Conservation (phyloP, 805 yeast genomes). For the Blastobotrys muscicola region DNA sequence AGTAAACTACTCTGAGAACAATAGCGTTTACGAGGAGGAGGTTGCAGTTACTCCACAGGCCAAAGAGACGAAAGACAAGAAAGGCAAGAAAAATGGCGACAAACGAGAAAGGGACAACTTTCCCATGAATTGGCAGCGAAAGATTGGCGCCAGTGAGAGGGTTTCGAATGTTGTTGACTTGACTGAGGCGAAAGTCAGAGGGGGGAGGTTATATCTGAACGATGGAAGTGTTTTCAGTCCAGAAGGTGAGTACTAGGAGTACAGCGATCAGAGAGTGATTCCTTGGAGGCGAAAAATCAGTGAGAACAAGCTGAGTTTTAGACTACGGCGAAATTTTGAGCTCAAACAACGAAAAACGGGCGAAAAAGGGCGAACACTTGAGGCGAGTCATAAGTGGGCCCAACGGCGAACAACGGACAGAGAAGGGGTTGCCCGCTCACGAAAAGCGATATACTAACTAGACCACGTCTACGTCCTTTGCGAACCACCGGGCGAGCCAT, state of each 20-base stretch:
- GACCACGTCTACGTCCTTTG: constrained; percentile 77
- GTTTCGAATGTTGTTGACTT: constrained; percentile 27
- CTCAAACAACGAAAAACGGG: too few species aligned
- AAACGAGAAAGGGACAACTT: constrained; percentile 8
- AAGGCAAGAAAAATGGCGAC: constrained; percentile 4
- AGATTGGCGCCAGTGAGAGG: constrained; percentile 19
- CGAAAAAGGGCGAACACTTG: too few species aligned
- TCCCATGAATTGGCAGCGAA: constrained; percentile 26
- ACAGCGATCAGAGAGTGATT: too few species aligned
- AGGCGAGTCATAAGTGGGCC: too few species aligned
- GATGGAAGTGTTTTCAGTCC: constrained; percentile 21
- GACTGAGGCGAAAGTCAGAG: constrained; percentile 17
- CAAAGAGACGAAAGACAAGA: constrained; percentile 3
- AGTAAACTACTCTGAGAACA: constrained; percentile 22
- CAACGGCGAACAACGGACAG: too few species aligned
- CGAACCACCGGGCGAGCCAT: constrained; percentile 93
- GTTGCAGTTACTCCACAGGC: not conserved
- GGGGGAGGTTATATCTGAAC: constrained; percentile 22
- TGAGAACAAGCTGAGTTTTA: too few species aligned
- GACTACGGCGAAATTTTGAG: too few species aligned
- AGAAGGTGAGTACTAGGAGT: constrained; percentile 19
- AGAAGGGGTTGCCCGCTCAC: too few species aligned
- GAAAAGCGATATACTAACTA: too few species aligned
- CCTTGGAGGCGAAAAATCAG: too few species aligned
- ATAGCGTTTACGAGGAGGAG: constrained; percentile 9